A percentile compares a stretch with the other conserved stretches of the same genome.
phyloP scores from a whole-genome alignment of 2,329 filamentous ascomycete species.

The Colletotrichum caudatum region DNA sequence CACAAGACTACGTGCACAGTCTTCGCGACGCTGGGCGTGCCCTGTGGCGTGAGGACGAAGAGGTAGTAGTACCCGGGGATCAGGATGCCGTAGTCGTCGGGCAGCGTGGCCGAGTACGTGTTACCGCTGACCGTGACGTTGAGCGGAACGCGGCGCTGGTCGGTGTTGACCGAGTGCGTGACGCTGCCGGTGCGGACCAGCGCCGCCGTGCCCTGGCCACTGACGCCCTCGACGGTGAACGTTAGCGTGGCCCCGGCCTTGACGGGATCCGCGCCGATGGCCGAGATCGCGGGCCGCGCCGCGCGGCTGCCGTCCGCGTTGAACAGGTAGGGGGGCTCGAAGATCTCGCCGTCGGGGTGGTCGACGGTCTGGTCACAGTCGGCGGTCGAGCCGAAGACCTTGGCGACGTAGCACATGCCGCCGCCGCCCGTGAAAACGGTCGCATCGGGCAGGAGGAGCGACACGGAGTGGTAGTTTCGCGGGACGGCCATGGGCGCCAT shows the following conservation, averaged over 20 bases:
- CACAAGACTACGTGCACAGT: constrained; percentile 51
- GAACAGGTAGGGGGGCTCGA: constrained; percentile 67
- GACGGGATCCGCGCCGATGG: constrained; percentile 46
- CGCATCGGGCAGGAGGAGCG: constrained; percentile 62
- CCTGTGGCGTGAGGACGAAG: constrained; percentile 60
- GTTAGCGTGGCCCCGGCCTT: constrained; percentile 44
- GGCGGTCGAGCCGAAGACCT: constrained; percentile 40
- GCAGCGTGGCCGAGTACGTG: constrained; percentile 56
- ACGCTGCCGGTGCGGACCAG: constrained; percentile 62
- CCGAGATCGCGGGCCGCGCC: constrained; percentile 57
- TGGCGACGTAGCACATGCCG: constrained; percentile 59
- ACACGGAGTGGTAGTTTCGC: constrained; percentile 63
- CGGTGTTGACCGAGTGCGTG: constrained; percentile 69
- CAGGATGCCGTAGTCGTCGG: constrained; percentile 60
- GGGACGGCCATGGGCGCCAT: constrained; percentile 54
- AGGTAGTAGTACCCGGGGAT: constrained; percentile 67
- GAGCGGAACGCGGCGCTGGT: constrained; percentile 66
- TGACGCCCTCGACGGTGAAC: constrained; percentile 51
- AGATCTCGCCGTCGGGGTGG: constrained; percentile 68
- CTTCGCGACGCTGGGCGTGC: constrained; percentile 60
- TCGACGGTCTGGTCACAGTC: constrained; percentile 58
- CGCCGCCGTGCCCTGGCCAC: constrained; percentile 49
- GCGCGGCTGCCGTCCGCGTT: constrained; percentile 55
- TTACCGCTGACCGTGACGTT: constrained; percentile 46
- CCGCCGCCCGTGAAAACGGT: constrained; percentile 64